Conservation (phyloP, 352 stramenopile species). For the Globisporangium canariense region DNA sequence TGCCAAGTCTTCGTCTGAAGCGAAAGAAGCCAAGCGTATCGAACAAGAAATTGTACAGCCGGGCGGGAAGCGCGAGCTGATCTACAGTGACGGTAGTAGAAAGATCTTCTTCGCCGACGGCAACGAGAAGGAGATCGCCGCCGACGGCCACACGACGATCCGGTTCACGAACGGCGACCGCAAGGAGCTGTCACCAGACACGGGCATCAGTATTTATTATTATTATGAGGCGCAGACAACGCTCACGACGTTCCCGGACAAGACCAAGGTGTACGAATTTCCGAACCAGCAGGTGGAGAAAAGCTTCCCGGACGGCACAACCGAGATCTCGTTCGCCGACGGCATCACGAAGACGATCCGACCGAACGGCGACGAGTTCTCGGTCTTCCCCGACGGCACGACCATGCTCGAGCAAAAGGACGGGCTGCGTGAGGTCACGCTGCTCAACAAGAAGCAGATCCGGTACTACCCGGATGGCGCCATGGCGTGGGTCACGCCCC, state of each 20-base stretch:
- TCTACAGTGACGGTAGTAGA: slow-evolving; percentile 63
- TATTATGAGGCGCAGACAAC: slow-evolving; percentile 92
- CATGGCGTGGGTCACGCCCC: slow-evolving; percentile 48
- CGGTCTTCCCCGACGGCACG: slow-evolving; percentile 77
- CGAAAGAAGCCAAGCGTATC: slow-evolving; percentile 9
- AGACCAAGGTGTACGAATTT: slow-evolving; percentile 96
- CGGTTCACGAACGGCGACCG: slow-evolving; percentile 95
- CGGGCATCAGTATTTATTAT: slow-evolving; percentile 92
- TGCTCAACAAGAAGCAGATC: slow-evolving; percentile 68
- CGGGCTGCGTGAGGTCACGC: slow-evolving; percentile 72
- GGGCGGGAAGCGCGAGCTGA: slow-evolving; percentile 55
- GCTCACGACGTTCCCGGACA: slow-evolving; percentile 92
- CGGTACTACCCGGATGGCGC: slow-evolving; percentile 73
- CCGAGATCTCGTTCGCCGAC: slow-evolving; percentile 94
- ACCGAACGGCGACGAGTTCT: slow-evolving; percentile 74
- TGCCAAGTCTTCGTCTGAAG: not conserved
- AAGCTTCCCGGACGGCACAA: slow-evolving; percentile 89
- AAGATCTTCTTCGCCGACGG: slow-evolving; percentile 90
- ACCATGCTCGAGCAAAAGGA: slow-evolving; percentile 75
- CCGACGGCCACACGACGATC: slow-evolving; percentile 86
- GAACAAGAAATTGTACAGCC: slow-evolving; percentile 48
- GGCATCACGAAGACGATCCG: slow-evolving; percentile 89
- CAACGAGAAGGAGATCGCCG: slow-evolving; percentile 91
- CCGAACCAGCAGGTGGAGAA: slow-evolving; percentile 94
- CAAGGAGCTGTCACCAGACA: slow-evolving; percentile 86